These are phyloP conservation scores for Blastomyces emzantsi DNA, from an alignment of 2,329 filamentous ascomycete genomes.

Conservation along the genomic window DNA sequence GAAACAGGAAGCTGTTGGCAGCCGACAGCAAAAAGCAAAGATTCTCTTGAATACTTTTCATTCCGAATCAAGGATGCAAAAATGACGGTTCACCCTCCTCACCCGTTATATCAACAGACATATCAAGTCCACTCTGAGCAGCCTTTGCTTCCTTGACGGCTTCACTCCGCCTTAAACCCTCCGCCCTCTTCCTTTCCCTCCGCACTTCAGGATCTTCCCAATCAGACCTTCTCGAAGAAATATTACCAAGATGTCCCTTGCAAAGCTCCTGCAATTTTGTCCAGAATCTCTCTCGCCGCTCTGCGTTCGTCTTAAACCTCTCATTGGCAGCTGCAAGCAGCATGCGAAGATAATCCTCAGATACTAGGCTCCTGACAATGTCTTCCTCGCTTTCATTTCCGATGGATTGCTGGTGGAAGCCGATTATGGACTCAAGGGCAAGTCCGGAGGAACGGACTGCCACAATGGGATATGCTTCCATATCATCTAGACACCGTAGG, in stretches of 20 bases:
- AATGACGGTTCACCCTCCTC: not conserved
- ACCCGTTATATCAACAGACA: not conserved
- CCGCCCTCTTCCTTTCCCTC: conserved; percentile 33
- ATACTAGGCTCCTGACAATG: conserved; percentile 48
- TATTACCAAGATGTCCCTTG: conserved; percentile 13
- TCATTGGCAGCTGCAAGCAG: conserved; percentile 65
- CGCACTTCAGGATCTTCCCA: conserved; percentile 35
- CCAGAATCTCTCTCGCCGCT: conserved; percentile 34
- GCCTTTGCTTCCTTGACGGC: conserved; percentile 8
- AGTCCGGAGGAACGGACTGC: conserved; percentile 78
- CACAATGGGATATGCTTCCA: conserved; percentile 58
- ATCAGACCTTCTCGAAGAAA: conserved; percentile 11
- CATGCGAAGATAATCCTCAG: conserved; percentile 56
- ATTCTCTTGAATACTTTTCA: not conserved
- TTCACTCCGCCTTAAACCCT: conserved; percentile 32
- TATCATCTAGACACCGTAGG: conserved; percentile 46
- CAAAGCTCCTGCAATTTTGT: conserved; percentile 22
- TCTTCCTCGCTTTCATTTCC: conserved; percentile 24
- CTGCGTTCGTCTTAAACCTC: conserved; percentile 34
- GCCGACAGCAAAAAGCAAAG: not conserved
- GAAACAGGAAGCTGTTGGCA: not conserved
- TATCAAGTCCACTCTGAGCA: not conserved
- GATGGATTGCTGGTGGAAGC: conserved; percentile 34
- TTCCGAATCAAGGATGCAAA: not conserved
- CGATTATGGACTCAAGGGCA: conserved; percentile 72